Evolutionary conservation across 176 grass and related monocot genomes (phyloP).

Genomic region (Oryza nivara): DNA sequence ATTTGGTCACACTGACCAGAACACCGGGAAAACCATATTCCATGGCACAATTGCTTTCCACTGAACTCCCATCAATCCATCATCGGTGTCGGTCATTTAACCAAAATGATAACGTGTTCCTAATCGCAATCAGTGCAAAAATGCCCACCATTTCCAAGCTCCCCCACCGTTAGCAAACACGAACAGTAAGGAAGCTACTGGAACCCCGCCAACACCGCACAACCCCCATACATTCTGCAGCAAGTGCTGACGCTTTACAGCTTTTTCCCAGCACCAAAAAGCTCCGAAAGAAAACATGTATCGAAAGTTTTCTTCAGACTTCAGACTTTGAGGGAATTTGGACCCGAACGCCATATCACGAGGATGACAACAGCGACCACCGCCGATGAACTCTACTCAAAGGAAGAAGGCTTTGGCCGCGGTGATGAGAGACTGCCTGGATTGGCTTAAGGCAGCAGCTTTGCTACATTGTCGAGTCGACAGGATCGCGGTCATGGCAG

Average conservation of each 20-base stretch:
- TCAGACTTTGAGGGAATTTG: slow-evolving; percentile 22
- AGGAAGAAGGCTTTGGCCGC: background rate
- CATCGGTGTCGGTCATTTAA: background rate
- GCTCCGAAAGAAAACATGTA: slow-evolving; percentile 17
- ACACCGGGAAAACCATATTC: background rate
- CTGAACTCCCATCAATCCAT: background rate
- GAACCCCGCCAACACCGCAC: slow-evolving; percentile 17
- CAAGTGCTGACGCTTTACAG: slow-evolving; percentile 38
- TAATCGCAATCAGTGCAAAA: slow-evolving; percentile 16
- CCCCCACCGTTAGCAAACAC: slow-evolving; percentile 35
- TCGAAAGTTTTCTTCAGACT: slow-evolving; percentile 15
- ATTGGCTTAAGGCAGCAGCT: background rate
- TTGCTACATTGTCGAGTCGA: slow-evolving; percentile 5
- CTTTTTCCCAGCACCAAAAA: slow-evolving; percentile 29
- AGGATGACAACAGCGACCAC: slow-evolving; percentile 12
- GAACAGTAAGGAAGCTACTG: slow-evolving; percentile 8
- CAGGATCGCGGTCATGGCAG: background rate
- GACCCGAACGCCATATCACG: background rate
- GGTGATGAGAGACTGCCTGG: background rate
- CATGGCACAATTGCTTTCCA: background rate
- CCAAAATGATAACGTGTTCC: background rate
- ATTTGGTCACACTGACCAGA: background rate
- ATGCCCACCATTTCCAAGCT: slow-evolving; percentile 22
- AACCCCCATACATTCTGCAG: slow-evolving; percentile 16
- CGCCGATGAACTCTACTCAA: background rate